phyloP scores from a whole-genome alignment of 768 basidiomycete genomes.

The Lactarius quietus region DNA sequence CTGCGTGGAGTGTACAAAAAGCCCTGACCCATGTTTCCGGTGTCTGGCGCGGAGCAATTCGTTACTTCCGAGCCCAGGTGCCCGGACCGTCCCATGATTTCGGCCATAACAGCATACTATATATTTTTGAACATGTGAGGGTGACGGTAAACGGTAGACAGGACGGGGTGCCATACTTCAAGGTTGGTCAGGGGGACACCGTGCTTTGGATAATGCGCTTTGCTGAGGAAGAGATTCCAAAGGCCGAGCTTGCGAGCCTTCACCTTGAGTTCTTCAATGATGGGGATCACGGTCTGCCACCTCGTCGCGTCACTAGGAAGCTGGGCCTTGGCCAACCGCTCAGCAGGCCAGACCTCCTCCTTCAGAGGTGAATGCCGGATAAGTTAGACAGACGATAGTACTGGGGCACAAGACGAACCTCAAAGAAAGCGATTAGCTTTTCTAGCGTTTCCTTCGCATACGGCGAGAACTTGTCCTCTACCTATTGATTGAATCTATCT shows the following conservation, averaged over 20 bases:
- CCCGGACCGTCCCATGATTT: constrained; percentile 81
- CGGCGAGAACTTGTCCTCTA: constrained; percentile 91
- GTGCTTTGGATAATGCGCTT: constrained; percentile 84
- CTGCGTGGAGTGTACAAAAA: background rate
- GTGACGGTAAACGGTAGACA: background rate
- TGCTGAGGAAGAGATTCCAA: constrained; percentile 97
- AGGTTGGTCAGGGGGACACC: constrained; percentile 91
- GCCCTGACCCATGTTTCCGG: constrained; percentile 90
- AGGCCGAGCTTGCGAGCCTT: constrained; percentile 87
- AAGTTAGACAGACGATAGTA: background rate
- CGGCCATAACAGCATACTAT: constrained; percentile 97
- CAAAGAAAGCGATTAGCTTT: constrained; percentile 80
- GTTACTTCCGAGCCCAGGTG: constrained; percentile 81
- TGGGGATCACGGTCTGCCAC: constrained; percentile 81
- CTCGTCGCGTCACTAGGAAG: constrained; percentile 70
- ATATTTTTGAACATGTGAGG: constrained; percentile 51
- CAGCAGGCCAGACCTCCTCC: constrained; percentile 87
- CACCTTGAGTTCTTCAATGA: constrained; percentile 79
- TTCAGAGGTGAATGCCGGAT: constrained; percentile 32
- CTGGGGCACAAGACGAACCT: constrained; percentile 44
- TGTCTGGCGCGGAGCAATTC: constrained; percentile 96
- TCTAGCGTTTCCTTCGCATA: constrained; percentile 83
- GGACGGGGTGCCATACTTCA: constrained; percentile 53
- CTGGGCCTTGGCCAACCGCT: constrained; percentile 73
- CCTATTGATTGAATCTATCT: constrained; percentile 41